These are phyloP conservation scores for Nakataea oryzae DNA, from an alignment of 2,329 filamentous ascomycete species.

Conservation along the genomic window DNA sequence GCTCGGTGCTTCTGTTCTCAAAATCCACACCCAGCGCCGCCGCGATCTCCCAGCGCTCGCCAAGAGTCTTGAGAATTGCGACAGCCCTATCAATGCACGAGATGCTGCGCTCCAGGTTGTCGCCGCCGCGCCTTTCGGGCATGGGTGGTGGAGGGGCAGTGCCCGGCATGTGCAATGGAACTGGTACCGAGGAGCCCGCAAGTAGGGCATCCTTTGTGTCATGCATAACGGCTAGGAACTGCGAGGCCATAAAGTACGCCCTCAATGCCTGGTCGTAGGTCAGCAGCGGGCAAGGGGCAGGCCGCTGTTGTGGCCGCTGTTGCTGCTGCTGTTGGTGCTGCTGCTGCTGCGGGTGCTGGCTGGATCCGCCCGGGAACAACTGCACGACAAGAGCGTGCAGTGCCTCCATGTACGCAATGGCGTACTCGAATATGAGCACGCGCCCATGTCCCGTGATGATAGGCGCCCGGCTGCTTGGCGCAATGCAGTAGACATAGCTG, in stretches of 20 bases:
- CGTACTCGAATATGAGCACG: slow-evolving; percentile 75
- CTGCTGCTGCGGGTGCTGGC: neutral
- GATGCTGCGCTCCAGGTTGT: slow-evolving; percentile 46
- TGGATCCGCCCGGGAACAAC: slow-evolving; percentile 23
- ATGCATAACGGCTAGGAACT: slow-evolving; percentile 50
- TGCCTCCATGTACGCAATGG: slow-evolving; percentile 64
- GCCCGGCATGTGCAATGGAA: slow-evolving; percentile 31
- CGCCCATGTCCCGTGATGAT: slow-evolving; percentile 67
- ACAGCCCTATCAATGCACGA: slow-evolving; percentile 42
- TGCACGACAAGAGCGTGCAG: slow-evolving; percentile 33
- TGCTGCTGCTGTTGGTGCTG: neutral
- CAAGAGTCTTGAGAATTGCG: slow-evolving; percentile 44
- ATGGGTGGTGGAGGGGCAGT: slow-evolving; percentile 41
- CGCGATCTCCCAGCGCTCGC: slow-evolving; percentile 49
- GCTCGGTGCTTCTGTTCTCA: slow-evolving; percentile 34
- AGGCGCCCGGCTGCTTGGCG: slow-evolving; percentile 65
- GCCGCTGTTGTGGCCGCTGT: neutral
- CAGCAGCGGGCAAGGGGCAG: slow-evolving; percentile 52
- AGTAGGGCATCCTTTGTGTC: slow-evolving; percentile 47
- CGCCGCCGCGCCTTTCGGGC: slow-evolving; percentile 24
- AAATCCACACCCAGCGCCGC: slow-evolving; percentile 42
- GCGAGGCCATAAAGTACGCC: slow-evolving; percentile 63
- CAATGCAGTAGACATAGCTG: slow-evolving; percentile 82
- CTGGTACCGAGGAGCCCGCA: slow-evolving; percentile 29
- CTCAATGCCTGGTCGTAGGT: slow-evolving; percentile 84